Base-by-base conservation (phyloP, 139 green algal genomes). In the Pleodorina starrii region DNA sequence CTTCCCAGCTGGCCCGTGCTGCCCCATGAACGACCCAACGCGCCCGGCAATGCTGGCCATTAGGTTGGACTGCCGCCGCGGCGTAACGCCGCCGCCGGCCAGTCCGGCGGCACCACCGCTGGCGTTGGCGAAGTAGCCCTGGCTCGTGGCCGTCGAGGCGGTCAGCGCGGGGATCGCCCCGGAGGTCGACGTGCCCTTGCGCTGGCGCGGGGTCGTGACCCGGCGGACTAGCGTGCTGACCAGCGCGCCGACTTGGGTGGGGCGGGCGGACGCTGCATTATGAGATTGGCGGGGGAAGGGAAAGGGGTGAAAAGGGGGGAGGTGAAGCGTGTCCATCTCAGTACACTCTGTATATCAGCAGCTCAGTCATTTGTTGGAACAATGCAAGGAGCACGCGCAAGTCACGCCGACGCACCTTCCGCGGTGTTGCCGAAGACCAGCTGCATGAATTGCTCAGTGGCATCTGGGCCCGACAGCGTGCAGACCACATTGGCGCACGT, bases 381-480 rank as follows among this genome's bases (percentile, higher is more conserved):
- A n/a, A n/a, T n/a, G n/a, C n/a, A n/a, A n/a, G n/a, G n/a, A n/a
- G n/a, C n/a, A n/a, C n/a, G n/a, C n/a, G n/a, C n/a, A n/a, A n/a
- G n/a, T n/a, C n/a, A n/a, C n/a, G n/a, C n/a, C 9, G 29, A 32
- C 83, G 32, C 40, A 89, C 84, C 84, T 29, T 89, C 84, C 3
- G 84, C 84, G 10, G 69, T 46, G 84, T 89, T 89, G 36, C 93
- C 90, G 50, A 95, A 95, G 14, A 95, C 90, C 10, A 95, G 90
- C 74, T 95, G 87, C 85, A 94, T 85, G 66, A 93, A 91, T 63
- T 94, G 86, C 75, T 88, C 89, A 27, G 57, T 86, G 21, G 89
- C 87, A 46, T 94, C 87, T 25, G 74, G 84, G 63, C 92, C 93
- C 27, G 82, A 86, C 48, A 95, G 87, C 51, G 74, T n/a, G 43